A percentile compares a stretch with the other conserved stretches of the same genome.
Conservation (phyloP, 2,329 filamentous ascomycete genomes). For the Metarhizium album region DNA sequence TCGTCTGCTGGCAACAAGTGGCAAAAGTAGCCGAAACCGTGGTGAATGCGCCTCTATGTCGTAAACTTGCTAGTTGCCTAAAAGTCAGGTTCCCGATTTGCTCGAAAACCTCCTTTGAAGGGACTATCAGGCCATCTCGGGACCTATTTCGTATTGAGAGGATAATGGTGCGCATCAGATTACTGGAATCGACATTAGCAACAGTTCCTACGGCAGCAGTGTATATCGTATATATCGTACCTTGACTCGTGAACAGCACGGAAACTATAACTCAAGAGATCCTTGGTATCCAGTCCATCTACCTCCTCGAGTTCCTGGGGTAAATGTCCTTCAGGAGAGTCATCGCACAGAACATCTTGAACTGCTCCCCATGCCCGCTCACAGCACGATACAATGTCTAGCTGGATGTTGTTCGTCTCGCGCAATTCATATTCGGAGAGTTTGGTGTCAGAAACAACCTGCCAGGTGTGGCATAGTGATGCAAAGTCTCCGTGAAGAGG, state of each 20-base stretch:
- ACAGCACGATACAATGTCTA: slow-evolving; percentile 49
- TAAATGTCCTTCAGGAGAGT: slow-evolving; percentile 84
- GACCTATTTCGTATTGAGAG: slow-evolving; percentile 40
- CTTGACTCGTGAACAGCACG: slow-evolving; percentile 90
- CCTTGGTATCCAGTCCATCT: slow-evolving; percentile 69
- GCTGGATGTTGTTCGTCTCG: slow-evolving; percentile 32
- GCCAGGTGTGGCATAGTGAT: slow-evolving; percentile 49
- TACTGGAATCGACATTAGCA: slow-evolving; percentile 34
- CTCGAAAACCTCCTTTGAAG: slow-evolving; percentile 45
- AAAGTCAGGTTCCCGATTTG: slow-evolving; percentile 66
- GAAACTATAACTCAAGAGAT: slow-evolving; percentile 89
- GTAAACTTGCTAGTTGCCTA: slow-evolving; percentile 67
- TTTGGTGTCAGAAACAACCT: slow-evolving; percentile 32
- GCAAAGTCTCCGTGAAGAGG: slow-evolving; percentile 63
- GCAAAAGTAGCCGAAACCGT: slow-evolving; percentile 85
- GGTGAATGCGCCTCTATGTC: slow-evolving; percentile 87
- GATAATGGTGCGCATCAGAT: slow-evolving; percentile 56
- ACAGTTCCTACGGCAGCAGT: background rate
- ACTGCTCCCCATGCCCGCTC: slow-evolving; percentile 68
- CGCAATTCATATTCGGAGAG: slow-evolving; percentile 27
- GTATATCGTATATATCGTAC: slow-evolving; percentile 37
- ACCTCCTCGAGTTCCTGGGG: slow-evolving; percentile 65
- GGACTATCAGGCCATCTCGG: slow-evolving; percentile 32
- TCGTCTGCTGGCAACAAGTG: slow-evolving; percentile 59
- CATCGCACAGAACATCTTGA: slow-evolving; percentile 71